A percentile compares a stretch with the other conserved stretches of the same genome.
Conservation (phyloP, 805 yeast genomes). For the Cephaloascus albidus region DNA sequence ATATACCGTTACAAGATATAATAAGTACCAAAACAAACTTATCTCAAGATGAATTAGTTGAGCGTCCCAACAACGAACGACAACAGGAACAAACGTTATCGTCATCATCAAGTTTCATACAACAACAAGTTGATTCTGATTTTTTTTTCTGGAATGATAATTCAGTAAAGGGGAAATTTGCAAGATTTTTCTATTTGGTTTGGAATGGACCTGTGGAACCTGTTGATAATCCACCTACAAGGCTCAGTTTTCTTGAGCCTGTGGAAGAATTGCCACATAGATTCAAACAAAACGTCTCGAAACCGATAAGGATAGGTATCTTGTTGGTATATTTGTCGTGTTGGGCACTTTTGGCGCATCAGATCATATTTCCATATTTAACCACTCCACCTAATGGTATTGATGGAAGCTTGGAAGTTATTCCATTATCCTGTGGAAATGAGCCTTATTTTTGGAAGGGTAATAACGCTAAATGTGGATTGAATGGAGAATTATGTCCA, state of each 20-base stretch:
- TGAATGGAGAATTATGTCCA: slow-evolving; percentile 52
- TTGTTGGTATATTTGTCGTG: slow-evolving; percentile 28
- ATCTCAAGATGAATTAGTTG: too few species aligned
- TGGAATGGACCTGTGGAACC: slow-evolving; percentile 52
- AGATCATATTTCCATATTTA: slow-evolving; percentile 35
- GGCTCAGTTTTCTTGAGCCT: slow-evolving; percentile 12
- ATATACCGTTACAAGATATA: too few species aligned
- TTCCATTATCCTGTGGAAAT: slow-evolving; percentile 39
- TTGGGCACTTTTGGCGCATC: slow-evolving; percentile 34
- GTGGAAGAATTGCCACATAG: slow-evolving; percentile 35
- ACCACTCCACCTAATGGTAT: slow-evolving; percentile 13
- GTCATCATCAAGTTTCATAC: too few species aligned
- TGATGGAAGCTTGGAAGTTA: slow-evolving; percentile 16
- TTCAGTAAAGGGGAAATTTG: slow-evolving; percentile 1
- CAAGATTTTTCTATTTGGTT: slow-evolving; percentile 16
- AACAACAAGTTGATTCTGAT: not conserved
- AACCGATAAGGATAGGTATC: slow-evolving; percentile 15
- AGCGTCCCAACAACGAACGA: too few species aligned
- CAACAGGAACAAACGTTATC: not conserved
- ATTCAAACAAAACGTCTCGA: slow-evolving; percentile 18
- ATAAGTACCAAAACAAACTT: too few species aligned
- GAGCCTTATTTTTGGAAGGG: slow-evolving; percentile 59
- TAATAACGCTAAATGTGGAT: slow-evolving; percentile 67
- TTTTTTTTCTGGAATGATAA: too few species aligned
- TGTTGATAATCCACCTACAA: slow-evolving; percentile 36